phyloP scores from a whole-genome alignment of 805 yeast species.

The Cyberlindnera meyerae region DNA sequence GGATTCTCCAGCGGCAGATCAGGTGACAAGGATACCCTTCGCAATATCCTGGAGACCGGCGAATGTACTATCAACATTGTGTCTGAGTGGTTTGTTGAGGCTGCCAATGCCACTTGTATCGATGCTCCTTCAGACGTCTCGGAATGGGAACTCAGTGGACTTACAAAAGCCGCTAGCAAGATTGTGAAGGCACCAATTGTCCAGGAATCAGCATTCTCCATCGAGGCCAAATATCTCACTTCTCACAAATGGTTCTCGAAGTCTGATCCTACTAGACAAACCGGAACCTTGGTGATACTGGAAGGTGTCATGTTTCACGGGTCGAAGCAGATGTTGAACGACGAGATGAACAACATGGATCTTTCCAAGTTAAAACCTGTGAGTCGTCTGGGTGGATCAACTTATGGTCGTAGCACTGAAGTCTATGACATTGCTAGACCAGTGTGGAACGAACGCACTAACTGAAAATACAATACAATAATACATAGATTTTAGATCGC shows the following conservation, averaged over 20 bases:
- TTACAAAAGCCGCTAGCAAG: slow-evolving; percentile 41
- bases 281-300: slow-evolving; percentile 38
- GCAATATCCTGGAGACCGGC: slow-evolving; percentile 43
- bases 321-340: slow-evolving; percentile 48
- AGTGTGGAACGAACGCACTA: slow-evolving; percentile 4
- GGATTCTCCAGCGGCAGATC: slow-evolving; percentile 38
- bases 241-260: slow-evolving; percentile 42
- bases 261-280: slow-evolving; percentile 26
- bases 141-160: slow-evolving; percentile 54
- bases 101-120: slow-evolving; percentile 48
- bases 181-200: slow-evolving; percentile 52
- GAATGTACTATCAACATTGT: slow-evolving; percentile 55
- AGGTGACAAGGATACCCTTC: slow-evolving; percentile 44
- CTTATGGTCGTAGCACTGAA: slow-evolving; percentile 39
- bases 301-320: slow-evolving; percentile 57
- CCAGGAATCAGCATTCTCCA: slow-evolving; percentile 55
- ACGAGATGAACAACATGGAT: slow-evolving; percentile 37
- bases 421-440: slow-evolving; percentile 30
- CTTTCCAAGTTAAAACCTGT: slow-evolving; percentile 47
- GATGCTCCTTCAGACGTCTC: slow-evolving; percentile 45
- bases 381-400: slow-evolving; percentile 47
- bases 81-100: slow-evolving; percentile 61
- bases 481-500: too few relatives aligned
- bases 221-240: slow-evolving; percentile 48
- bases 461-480: background rate